Conservation (phyloP, 129 eudicot species). For the Centrapalus pauciflorus region DNA sequence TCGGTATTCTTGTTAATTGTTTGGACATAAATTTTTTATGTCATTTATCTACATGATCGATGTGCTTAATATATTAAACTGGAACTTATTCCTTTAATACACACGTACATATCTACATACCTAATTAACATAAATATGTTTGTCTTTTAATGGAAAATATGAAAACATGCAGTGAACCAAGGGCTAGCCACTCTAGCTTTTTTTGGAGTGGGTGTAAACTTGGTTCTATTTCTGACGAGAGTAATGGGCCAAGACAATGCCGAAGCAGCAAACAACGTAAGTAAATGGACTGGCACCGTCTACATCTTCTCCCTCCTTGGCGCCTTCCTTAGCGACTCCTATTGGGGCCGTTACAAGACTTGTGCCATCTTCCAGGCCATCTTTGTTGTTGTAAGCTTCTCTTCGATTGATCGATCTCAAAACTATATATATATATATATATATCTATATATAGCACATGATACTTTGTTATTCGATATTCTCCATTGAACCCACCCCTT, state of each 20-base stretch:
- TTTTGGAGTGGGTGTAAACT: conserved; percentile 81
- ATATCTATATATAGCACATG: too few relatives aligned
- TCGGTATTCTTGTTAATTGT: background rate
- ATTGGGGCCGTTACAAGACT: conserved; percentile 82
- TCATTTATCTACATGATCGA: conserved; percentile 15
- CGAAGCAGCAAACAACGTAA: conserved; percentile 71
- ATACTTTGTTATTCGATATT: too few relatives aligned
- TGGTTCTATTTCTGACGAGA: conserved; percentile 76
- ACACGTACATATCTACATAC: background rate
- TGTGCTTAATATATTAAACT: conserved; percentile 5
- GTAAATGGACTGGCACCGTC: conserved; percentile 95
- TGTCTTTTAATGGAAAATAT: background rate
- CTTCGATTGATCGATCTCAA: too few relatives aligned
- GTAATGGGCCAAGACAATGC: conserved; percentile 87
- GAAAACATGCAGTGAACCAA: conserved; percentile 72
- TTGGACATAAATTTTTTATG: background rate
- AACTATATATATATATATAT: too few relatives aligned
- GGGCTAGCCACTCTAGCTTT: conserved; percentile 88
- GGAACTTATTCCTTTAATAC: background rate
- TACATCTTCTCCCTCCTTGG: conserved; percentile 82
- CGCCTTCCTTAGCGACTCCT: conserved; percentile 86
- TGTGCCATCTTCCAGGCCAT: conserved; percentile 84
- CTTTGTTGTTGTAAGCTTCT: conserved; percentile 76
- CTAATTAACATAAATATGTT: conserved; percentile 9
- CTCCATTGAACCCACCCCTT: too few relatives aligned